phyloP scores from a whole-genome alignment of 2,329 filamentous ascomycete genomes.

The Immersiporthe knoxdaviesiana region DNA sequence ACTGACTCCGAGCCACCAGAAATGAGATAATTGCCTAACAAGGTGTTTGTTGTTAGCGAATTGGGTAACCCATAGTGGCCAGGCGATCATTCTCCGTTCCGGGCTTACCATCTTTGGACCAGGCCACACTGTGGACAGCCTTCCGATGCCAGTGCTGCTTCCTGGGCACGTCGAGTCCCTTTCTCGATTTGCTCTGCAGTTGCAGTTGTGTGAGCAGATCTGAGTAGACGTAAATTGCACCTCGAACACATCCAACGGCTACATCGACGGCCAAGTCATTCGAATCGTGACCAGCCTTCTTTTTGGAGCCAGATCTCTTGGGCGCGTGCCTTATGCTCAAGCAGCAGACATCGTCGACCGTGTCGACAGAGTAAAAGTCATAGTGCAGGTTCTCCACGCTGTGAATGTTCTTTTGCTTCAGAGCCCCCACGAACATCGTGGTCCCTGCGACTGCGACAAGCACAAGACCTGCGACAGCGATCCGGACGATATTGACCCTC shows the following conservation, averaged over 20 bases:
- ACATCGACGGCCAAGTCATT: conserved; percentile 63
- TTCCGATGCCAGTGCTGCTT: conserved; percentile 89
- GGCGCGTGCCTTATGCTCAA: conserved; percentile 62
- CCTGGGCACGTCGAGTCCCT: conserved; percentile 60
- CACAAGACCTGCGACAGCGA: conserved; percentile 56
- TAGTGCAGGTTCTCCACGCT: conserved; percentile 52
- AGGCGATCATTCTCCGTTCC: too few species aligned
- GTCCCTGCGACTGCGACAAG: conserved; percentile 59
- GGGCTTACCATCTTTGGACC: conserved; percentile 81
- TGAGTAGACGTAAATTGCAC: conserved; percentile 80
- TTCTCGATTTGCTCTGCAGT: conserved; percentile 50
- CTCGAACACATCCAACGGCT: conserved; percentile 74
- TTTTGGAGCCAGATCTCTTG: conserved; percentile 34
- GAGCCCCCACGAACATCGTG: conserved; percentile 64
- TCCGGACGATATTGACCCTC: conserved; percentile 30
- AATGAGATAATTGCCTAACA: conserved; percentile 83
- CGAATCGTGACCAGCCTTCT: conserved; percentile 36
- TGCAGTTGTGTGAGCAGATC: conserved; percentile 68
- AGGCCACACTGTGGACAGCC: conserved; percentile 82
- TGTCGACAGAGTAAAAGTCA: conserved; percentile 61
- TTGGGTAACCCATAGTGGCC: background rate
- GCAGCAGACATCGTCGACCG: conserved; percentile 66
- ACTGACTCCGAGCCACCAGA: conserved; percentile 91
- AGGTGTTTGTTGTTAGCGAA: conserved; percentile 39
- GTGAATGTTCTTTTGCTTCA: conserved; percentile 38